Evolutionary conservation across 1,284 basidiomycete genomes (phyloP), one percentile per base, ranked within the genome.

Genomic region (Gomphus sp.): DNA sequence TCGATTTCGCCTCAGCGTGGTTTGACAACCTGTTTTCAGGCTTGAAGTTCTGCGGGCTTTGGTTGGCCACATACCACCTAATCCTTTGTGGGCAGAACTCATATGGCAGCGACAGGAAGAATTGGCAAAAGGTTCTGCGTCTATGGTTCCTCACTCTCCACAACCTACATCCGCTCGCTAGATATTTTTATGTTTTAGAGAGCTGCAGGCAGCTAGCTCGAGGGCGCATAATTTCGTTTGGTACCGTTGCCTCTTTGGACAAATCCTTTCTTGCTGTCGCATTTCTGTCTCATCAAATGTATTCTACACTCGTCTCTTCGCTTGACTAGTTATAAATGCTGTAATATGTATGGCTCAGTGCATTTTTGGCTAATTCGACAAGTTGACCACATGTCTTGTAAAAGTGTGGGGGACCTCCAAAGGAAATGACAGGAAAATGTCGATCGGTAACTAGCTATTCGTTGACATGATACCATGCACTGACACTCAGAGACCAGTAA

Each of bases 61-160:
- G 25, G 82, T 95, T 59, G 92, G 92, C 7, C 85, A 84, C 61
- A 92, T 95, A 64, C 93, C 93, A 22, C 84, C 88, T 2, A 89
- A 94, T 69, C 91, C 91, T 3, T 74, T 95, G 4, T 96, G 93
- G 93, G 93, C 89, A 4, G 91, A 95, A 72, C 71, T 94, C 39
- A 73, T 93, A 37, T 90, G 87, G 85, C 87, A 91, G 67, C 78
- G 84, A 43, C 85, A 89, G 64, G 71, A 80, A 60, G 79, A 82
- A 62, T 63, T 70, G 25, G 56, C 61, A 11, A 70, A 64, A 56
- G 68, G 69, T 67, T 64, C 51, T 50, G 5, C 33, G 31, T n/a
- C 49, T 9, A 50, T 14, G n/a, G 12, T n/a, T 31, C 31, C 49
- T 33, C 49, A n/a, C 6, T 34, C 49, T 14, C 49, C 45, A 3